phyloP scores from a whole-genome alignment of 1,284 basidiomycete genomes.

The Pseudozyma sp. region DNA sequence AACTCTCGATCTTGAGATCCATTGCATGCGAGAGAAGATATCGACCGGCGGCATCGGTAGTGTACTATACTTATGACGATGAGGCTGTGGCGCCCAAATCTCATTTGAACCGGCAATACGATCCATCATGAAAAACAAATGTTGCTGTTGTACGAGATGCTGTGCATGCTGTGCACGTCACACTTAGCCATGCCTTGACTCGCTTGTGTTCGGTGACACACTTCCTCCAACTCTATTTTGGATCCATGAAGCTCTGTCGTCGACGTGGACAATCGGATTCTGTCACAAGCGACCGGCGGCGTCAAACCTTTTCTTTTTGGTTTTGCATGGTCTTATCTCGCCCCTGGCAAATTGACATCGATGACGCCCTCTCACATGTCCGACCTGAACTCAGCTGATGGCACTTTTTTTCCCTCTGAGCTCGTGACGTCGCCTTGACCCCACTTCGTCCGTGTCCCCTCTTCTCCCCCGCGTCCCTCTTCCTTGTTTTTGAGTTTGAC shows the following conservation, averaged over 20 bases:
- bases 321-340: slow-evolving; percentile 9
- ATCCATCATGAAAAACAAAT: too few species aligned
- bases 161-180: too few species aligned
- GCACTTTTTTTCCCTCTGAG: too few species aligned
- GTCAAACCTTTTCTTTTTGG: background rate
- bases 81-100: background rate
- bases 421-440: background rate
- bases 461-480: slow-evolving; percentile 1
- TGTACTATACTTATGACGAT: too few species aligned
- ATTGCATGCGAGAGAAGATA: too few species aligned
- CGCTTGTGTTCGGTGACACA: background rate
- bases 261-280: background rate
- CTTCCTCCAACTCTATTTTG: background rate
- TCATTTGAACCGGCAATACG: background rate
- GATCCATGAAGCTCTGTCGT: background rate
- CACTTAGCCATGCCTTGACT: too few species aligned
- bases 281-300: slow-evolving; percentile 22
- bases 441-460: background rate
- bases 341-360: background rate
- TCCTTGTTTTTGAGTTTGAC: background rate
- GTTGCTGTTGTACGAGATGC: too few species aligned
- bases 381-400: background rate
- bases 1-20: background rate
- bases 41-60: too few species aligned
- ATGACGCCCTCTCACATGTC: slow-evolving; percentile 21